A percentile compares a stretch with the other conserved stretches of the same genome.
These are phyloP conservation scores for Stentor coeruleus DNA, from an alignment of 73 alveolate genomes.

Conservation along the genomic window DNA sequence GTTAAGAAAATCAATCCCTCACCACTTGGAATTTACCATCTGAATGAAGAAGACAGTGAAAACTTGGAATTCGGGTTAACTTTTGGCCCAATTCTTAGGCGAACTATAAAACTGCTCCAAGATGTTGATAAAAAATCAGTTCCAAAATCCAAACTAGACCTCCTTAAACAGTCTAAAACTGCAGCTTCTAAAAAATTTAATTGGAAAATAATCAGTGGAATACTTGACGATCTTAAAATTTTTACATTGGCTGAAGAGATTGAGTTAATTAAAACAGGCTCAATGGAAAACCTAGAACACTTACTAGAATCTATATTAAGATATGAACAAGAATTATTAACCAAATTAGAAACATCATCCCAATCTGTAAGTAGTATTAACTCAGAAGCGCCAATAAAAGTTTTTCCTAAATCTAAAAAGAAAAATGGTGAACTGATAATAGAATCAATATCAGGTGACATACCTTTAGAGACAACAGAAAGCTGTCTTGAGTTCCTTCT, in stretches of 20 bases:
- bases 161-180: not conserved
- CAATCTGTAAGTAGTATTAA: not conserved
- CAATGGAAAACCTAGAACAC: slow-evolving; percentile 19
- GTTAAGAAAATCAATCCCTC: not conserved
- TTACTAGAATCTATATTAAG: not conserved
- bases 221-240: not conserved
- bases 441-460: slow-evolving; percentile 2
- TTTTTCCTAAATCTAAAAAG: no score
- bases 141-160: not conserved
- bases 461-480: slow-evolving; percentile 29
- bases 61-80: not conserved
- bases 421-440: not conserved
- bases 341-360: not conserved
- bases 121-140: not conserved
- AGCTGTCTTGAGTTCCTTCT: slow-evolving; percentile 74
- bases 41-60: not conserved
- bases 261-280: slow-evolving; percentile 42
- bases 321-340: not conserved
- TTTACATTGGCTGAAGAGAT: not conserved
- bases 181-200: not conserved
- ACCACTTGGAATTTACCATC: not conserved
- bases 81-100: not conserved
- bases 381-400: no score
- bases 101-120: not conserved
- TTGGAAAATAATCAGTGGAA: not conserved